These are phyloP conservation scores for Astrothelium subdiscretum DNA, from an alignment of 495 filamentous ascomycete genomes.

Conservation along the genomic window DNA sequence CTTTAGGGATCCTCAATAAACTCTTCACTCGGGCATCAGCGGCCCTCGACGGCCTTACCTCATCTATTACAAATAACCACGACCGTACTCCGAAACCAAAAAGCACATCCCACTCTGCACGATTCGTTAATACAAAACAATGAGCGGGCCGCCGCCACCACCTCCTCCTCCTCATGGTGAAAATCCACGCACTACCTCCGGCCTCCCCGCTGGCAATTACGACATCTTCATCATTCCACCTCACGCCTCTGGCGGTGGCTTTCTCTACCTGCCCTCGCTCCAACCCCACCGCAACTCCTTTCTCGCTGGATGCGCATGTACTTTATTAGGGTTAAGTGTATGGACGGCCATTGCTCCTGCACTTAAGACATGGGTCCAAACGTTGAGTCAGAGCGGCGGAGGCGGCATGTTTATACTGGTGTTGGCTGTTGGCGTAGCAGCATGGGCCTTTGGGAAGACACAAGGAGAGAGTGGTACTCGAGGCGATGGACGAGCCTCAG, in stretches of 20 bases:
- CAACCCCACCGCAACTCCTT: slow-evolving; percentile 83
- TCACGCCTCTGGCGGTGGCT: slow-evolving; percentile 81
- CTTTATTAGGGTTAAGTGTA: slow-evolving; percentile 54
- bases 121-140: background rate
- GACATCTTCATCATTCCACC: slow-evolving; percentile 96
- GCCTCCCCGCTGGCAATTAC: slow-evolving; percentile 72
- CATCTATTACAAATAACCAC: background rate
- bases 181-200: slow-evolving; percentile 28
- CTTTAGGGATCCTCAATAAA: background rate
- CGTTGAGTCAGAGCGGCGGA: slow-evolving; percentile 47
- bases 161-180: slow-evolving; percentile 29
- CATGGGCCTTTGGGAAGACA: slow-evolving; percentile 61
- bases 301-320: slow-evolving; percentile 66
- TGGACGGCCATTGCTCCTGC: slow-evolving; percentile 58
- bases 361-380: slow-evolving; percentile 52
- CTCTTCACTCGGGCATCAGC: background rate
- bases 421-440: slow-evolving; percentile 57
- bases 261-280: slow-evolving; percentile 86
- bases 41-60: background rate
- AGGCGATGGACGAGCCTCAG: background rate
- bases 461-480: slow-evolving; percentile 37
- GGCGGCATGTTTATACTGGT: slow-evolving; percentile 51
- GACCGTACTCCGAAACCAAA: background rate
- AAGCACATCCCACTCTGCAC: too few relatives aligned
- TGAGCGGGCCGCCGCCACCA: slow-evolving; percentile 15